Evolutionary conservation across 2,329 filamentous ascomycete genomes (phyloP).

Genomic region (Delphinella strobiligena): DNA sequence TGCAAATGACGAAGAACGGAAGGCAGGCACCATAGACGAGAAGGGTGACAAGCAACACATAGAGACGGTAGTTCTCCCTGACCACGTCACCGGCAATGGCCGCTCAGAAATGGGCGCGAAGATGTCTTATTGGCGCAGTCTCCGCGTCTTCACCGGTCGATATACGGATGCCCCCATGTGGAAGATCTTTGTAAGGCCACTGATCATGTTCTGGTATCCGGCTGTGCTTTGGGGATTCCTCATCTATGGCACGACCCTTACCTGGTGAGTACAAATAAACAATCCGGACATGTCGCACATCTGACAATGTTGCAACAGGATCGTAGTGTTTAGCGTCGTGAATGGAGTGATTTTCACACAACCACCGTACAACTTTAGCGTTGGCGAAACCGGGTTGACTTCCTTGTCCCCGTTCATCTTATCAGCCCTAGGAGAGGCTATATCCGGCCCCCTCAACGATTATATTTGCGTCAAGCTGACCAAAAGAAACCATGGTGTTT

Average conservation of each 20-base stretch:
- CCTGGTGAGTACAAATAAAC: conserved; percentile 12
- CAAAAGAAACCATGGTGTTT: conserved; percentile 22
- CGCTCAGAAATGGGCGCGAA: conserved; percentile 9
- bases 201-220: conserved; percentile 26
- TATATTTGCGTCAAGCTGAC: conserved; percentile 23
- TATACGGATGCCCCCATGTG: conserved; percentile 21
- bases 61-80: conserved; percentile 7
- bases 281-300: no score
- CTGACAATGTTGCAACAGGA: no score
- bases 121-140: conserved; percentile 17
- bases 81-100: conserved; percentile 11
- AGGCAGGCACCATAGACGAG: conserved; percentile 9
- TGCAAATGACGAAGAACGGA: not conserved
- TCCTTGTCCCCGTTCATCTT: conserved; percentile 38
- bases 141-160: conserved; percentile 20
- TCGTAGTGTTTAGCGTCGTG: conserved; percentile 33
- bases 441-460: conserved; percentile 36
- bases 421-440: conserved; percentile 33
- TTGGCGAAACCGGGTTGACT: conserved; percentile 38
- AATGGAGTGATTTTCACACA: conserved; percentile 25
- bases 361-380: conserved; percentile 33
- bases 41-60: conserved; percentile 10
- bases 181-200: conserved; percentile 24
- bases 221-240: conserved; percentile 26
- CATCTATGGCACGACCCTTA: conserved; percentile 28